phyloP scores from a whole-genome alignment of 257 asterid species.

The Paraleonurus japonicus region DNA sequence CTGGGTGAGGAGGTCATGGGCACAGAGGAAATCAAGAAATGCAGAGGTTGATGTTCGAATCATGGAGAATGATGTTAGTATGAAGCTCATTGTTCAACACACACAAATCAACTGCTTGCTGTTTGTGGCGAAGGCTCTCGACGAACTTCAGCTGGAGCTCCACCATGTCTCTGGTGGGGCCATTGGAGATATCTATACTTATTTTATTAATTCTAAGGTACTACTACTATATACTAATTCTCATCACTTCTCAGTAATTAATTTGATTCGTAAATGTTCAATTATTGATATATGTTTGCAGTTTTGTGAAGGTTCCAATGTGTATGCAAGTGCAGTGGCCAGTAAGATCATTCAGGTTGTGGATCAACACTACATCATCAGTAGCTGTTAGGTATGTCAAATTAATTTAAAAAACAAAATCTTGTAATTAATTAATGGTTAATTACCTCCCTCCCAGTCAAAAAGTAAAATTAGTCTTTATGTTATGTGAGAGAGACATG shows the following conservation, averaged over 20 bases:
- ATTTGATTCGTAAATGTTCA: neutral
- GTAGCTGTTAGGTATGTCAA: constrained; percentile 47
- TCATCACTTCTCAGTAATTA: neutral
- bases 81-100: constrained; percentile 72
- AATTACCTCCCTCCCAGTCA: neutral
- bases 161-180: constrained; percentile 93
- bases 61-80: constrained; percentile 75
- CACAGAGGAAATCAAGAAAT: constrained; percentile 67
- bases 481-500: neutral
- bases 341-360: constrained; percentile 80
- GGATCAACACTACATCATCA: constrained; percentile 66
- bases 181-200: constrained; percentile 80
- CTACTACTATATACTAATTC: no score
- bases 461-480: neutral
- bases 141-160: constrained; percentile 80
- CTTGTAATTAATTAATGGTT: neutral
- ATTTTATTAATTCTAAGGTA: constrained; percentile 81
- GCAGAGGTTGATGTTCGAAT: constrained; percentile 85
- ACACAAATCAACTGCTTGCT: constrained; percentile 75
- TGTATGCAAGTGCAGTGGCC: constrained; percentile 85
- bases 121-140: constrained; percentile 69
- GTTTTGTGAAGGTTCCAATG: constrained; percentile 86
- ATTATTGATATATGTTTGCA: constrained; percentile 27
- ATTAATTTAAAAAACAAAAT: neutral
- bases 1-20: constrained; percentile 78